These are phyloP conservation scores for Leccinum angustisporum DNA, from an alignment of 1,284 basidiomycete genomes.

Conservation along the genomic window DNA sequence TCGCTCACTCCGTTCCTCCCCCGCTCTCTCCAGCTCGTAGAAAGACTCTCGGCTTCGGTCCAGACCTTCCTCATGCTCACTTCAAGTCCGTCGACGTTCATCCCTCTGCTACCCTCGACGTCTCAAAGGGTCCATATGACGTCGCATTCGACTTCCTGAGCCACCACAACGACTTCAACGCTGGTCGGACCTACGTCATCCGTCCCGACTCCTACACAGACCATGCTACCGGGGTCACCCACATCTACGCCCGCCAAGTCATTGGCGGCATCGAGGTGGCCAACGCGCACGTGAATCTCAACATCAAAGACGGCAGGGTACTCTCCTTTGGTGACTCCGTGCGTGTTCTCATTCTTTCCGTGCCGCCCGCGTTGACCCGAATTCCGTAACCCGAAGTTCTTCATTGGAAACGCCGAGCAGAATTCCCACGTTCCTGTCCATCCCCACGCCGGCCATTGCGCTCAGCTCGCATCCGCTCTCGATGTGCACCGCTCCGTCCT, in stretches of 20 bases:
- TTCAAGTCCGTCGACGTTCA: conserved; percentile 51
- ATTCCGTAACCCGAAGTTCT: conserved; percentile 51
- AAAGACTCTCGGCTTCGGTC: conserved; percentile 82
- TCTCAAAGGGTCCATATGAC: conserved; percentile 49
- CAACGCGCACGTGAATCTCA: conserved; percentile 89
- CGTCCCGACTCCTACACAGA: conserved; percentile 87
- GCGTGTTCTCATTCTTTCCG: conserved; percentile 28
- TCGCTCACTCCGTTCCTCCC: conserved; percentile 29
- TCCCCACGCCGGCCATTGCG: conserved; percentile 58
- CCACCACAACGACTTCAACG: conserved; percentile 25
- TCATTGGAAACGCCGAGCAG: conserved; percentile 47
- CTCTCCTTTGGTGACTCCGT: conserved; percentile 84
- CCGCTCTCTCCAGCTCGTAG: conserved; percentile 34
- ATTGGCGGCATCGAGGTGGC: conserved; percentile 83
- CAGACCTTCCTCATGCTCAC: conserved; percentile 67
- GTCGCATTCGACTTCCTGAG: conserved; percentile 63
- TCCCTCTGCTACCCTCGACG: conserved; percentile 33
- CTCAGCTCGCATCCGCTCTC: conserved; percentile 39
- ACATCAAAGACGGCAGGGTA: conserved; percentile 79
- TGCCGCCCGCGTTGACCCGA: conserved; percentile 17
- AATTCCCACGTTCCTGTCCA: conserved; percentile 40
- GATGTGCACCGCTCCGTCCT: conserved; percentile 22
- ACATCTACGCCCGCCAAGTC: conserved; percentile 81
- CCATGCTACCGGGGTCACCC: conserved; percentile 76
- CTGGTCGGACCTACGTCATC: conserved; percentile 52